Evolutionary conservation across 139 green algal species (phyloP).

Genomic region (Marvania coccoides): DNA sequence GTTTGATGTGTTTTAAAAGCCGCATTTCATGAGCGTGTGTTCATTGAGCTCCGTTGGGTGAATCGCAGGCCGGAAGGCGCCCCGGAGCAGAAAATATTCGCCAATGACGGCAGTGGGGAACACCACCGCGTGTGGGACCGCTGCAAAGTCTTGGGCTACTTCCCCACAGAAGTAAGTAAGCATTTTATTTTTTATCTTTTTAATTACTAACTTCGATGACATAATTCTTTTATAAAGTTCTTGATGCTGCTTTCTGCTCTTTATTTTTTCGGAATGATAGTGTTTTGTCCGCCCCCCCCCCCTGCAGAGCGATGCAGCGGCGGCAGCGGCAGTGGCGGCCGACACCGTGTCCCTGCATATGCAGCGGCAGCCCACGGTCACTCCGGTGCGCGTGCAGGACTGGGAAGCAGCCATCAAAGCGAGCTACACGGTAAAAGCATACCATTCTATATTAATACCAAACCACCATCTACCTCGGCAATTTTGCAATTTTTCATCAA

Average conservation of each 20-base stretch:
- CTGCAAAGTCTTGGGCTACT: slow-evolving; percentile 52
- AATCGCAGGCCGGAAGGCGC: slow-evolving; percentile 1
- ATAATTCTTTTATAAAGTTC: background rate
- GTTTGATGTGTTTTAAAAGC: too few species aligned
- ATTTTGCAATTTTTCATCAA: slow-evolving; percentile 32
- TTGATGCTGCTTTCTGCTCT: background rate
- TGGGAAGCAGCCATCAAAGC: slow-evolving; percentile 61
- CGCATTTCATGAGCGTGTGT: too few species aligned
- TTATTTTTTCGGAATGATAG: slow-evolving; percentile 3
- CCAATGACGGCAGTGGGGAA: slow-evolving; percentile 7
- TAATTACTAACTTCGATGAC: too few species aligned
- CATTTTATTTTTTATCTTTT: too few species aligned
- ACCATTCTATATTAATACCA: background rate
- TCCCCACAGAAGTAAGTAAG: slow-evolving; percentile 33
- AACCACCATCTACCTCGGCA: background rate
- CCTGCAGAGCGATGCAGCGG: background rate
- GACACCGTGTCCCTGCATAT: slow-evolving; percentile 1
- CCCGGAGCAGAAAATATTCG: slow-evolving; percentile 52
- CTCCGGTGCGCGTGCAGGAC: slow-evolving; percentile 40
- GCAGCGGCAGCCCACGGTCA: slow-evolving; percentile 3
- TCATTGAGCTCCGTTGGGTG: too few species aligned
- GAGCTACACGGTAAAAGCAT: background rate
- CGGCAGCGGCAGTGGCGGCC: background rate
- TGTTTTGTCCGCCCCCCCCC: too few species aligned
- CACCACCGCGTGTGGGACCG: slow-evolving; percentile 44